Evolutionary conservation across 192 early-diverging fungal genomes (phyloP), one percentile per base, ranked within the genome.

Genomic region (Umbelopsis sp.): DNA sequence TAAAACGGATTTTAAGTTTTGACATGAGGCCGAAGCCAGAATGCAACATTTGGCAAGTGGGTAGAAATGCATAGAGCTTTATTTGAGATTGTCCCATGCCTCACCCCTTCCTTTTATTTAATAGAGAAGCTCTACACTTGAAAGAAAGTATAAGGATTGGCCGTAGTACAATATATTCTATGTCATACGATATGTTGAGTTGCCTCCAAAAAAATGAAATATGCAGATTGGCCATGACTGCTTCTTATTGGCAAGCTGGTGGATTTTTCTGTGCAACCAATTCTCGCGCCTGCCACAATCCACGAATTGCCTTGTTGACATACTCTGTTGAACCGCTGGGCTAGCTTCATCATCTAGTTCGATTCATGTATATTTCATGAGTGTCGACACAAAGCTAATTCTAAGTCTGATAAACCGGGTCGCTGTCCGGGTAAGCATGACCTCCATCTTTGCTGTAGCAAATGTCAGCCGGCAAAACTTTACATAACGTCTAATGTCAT

Each of bases 391-490:
- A 21, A 68, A 67, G 47, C 52, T 78, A 23, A 78, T 78, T 30
- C 58, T 64, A 47, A 50, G 69, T 20, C 65, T 80, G 49, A 80
- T 80, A 52, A 78, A 68, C 68, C 74, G 73, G 47, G 66, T 80
- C 7, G 67, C 68, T 37, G n/a, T 74, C 15, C 69, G 73, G 79
- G 78, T 80, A 69, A 49, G 46, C 48, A 45, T 25, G 16, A 11
- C 13, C 46, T 23, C 20, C 35, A 64, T 53, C 70, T 48, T 11
- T 22, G 21, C 21, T 49, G 23, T 51, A 65, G 20, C 16, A 49
- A 48, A 48, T 48, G 11, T 48, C 46, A 16, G 1, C 48, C 15
- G 0, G 12, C 48, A 1, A 49, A 4, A 10, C 53, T 16, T 37
- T 64, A 70, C n/a, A 22, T 20, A 35, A 73, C 64, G 37, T 68